Base-by-base conservation (phyloP, 805 yeast genomes). In the Myxozyma mucilagina region DNA sequence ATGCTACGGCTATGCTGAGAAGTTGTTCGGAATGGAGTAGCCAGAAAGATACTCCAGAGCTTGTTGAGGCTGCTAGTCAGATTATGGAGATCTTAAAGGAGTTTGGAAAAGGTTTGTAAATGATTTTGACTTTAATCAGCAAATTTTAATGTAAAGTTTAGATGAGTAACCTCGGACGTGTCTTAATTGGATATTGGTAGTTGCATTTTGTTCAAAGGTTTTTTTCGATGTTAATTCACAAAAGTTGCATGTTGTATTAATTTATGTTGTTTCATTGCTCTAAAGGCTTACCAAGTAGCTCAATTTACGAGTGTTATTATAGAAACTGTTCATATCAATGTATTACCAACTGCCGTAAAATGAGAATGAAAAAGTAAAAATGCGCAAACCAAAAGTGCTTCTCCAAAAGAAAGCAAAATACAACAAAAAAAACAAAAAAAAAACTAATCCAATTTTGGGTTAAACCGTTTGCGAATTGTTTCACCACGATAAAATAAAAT, bases 61-160 rank as follows among this genome's bases (percentile, higher is more conserved):
- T 71, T 3, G 82, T 79, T 1, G 74, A 80, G 1, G 82, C 51
- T 9, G 64, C 64, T 31, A 24, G 44, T 29, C 45, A 54, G 39
- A 38, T 62, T 31, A 41, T 56, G 43, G 57, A 51, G 18, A 53
- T 56, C n/a, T 24, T 59, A 18, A 41, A 49, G n/a, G 48, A 47
- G 32, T 50, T 49, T 42, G 47, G 51, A 32, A 32, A 47, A 16
- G 41, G 52, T 55, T 14, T 11, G 47, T 47, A 31, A 3, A 24
- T 24, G 29, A 24, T 24, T 24, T 24, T 24, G 29, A 24, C 29
- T 24, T 2, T 24, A 4, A 24, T 24, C 29, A 3, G 4, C 29
- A 24, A 24, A 3, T 24, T 3, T 4, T 24, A 24, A 24, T 4
- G 29, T 24, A 24, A 3, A 24, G 29, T 24, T 24, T 4, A 24